Evolutionary conservation across 306 rosid species (phyloP).

Genomic region (Herpetospermum pedunculosum): DNA sequence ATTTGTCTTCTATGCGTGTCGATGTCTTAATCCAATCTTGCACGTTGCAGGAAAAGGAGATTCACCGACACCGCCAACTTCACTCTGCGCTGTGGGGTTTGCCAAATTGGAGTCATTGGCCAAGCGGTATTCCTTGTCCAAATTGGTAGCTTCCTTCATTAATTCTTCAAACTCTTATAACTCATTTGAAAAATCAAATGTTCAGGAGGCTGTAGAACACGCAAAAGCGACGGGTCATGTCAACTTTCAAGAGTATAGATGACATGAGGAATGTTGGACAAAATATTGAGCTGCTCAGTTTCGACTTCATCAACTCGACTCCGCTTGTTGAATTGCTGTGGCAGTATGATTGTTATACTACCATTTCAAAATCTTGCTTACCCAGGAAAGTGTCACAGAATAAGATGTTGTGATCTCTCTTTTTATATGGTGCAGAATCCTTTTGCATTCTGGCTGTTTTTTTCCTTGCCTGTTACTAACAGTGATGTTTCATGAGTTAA

Average conservation of each 20-base stretch:
- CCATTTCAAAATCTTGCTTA: neutral
- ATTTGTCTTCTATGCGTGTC: neutral
- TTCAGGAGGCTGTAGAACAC: slow-evolving; percentile 89
- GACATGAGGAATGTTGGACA: slow-evolving; percentile 7
- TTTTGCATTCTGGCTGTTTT: neutral
- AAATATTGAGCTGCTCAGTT: neutral
- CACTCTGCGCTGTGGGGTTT: slow-evolving; percentile 92
- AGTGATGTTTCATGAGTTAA: neutral
- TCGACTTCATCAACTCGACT: neutral
- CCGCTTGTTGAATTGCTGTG: neutral
- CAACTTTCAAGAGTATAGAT: slow-evolving; percentile 88
- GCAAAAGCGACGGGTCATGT: slow-evolving; percentile 87
- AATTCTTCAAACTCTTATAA: neutral
- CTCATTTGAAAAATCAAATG: slow-evolving; percentile 5
- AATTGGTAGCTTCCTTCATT: neutral
- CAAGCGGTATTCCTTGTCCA: slow-evolving; percentile 51
- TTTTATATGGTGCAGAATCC: neutral
- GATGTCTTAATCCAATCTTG: neutral
- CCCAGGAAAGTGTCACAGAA: neutral
- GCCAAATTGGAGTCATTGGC: slow-evolving; percentile 90
- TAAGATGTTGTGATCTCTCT: neutral
- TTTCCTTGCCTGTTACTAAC: neutral
- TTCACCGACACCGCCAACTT: slow-evolving; percentile 85
- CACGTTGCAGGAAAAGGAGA: slow-evolving; percentile 54
- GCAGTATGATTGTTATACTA: neutral